Evolutionary conservation across 2,329 filamentous ascomycete species (phyloP), one percentile per base, ranked within the genome.

Genomic region (Colletotrichum nymphaeae): DNA sequence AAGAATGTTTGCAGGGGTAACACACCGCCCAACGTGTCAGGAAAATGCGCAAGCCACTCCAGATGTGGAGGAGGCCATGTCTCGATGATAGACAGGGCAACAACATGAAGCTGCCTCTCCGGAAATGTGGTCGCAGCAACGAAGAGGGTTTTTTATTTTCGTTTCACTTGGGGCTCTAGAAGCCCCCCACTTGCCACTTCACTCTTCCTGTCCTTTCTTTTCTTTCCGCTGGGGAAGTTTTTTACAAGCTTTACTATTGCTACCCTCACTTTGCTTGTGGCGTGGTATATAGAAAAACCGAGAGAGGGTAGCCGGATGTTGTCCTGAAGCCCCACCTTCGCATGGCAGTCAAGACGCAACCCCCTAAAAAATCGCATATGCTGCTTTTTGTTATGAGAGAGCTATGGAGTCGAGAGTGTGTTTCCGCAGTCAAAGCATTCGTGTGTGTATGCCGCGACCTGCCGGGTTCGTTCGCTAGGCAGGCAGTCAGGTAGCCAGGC

Each of bases 1-100:
- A 74, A 74, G 72, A 74, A 74, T 74, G 68, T 68, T 74, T 74
- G 58, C 72, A 72, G n/a, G 42, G 72, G 67, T 69, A 72, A 72
- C 42, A 68, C 72, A 57, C 72, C 69, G 69, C 63, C 63, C 69
- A 35, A 74, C 56, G 72, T 72, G 72, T 67, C 63, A 74, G 63
- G 72, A 74, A 74, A 66, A 74, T 68, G 69, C 72, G 58, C 68
- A 72, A 74, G 63, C 69, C 69, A 72, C 72, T 74, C 63, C 72
- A 58, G 28, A 37, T 42, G 67, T 66, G 71, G 71, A 73, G 60
- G 46, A 58, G 71, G 71, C 24, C 71, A 73, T 71, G 71, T 73
- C 71, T 71, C 59, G 60, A 73, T 73, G 71, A 73, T 66, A 71
- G 71, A 71, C 71, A 73, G 60, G 71, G 56, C 60, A 56, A 57